Base-by-base conservation (phyloP, 1,284 basidiomycete genomes). In the Wallemia ichthyophaga region DNA sequence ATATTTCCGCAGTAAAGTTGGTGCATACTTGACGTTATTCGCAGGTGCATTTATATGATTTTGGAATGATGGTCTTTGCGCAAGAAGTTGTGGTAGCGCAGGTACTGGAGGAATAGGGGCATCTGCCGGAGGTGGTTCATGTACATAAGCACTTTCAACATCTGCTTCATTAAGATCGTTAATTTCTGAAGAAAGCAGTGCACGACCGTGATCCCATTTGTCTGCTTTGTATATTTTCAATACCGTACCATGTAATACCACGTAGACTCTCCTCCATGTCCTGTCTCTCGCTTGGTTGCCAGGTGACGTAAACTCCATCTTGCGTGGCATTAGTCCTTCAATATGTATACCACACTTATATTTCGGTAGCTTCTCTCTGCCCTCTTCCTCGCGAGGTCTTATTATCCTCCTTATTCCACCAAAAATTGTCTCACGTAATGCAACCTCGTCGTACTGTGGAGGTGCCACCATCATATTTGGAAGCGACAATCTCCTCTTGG, bases 261-360 rank as follows among this genome's bases (percentile, higher is more conserved):
- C 85, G 66, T 92, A 78, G 61, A 82, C 78, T 58, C 84, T 75
- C 63, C 82, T 79, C 92, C 92, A 99, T 66, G 85, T 85, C 32
- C 94, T 76, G 67, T 95, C 88, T 66, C 76, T 79, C 19, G 89
- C 81, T 68, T 92, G 86, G 1, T 87, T 74, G 9, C 87, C 86
- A 0, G 89, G 86, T 17, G 76, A 72, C 1, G 71, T 73, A 68
- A 98, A 96, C 73, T 99, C 92, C 81, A 92, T 80, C 75, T 99
- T 99, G 58, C 86, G 79, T 2, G 84, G 83, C 72, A 99, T 76
- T 62, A 82, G 77, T 1, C 83, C 86, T 58, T 80, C 77, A 64
- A 98, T 79, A 68, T 87, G 82, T 17, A 96, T 79, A n/a, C 72
- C 70, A 70, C 94, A 96, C 63, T 75, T 77, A 70, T 99, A 99